Evolutionary conservation across 2,329 filamentous ascomycete genomes (phyloP).

Genomic region (Sphaerulina populicola): DNA sequence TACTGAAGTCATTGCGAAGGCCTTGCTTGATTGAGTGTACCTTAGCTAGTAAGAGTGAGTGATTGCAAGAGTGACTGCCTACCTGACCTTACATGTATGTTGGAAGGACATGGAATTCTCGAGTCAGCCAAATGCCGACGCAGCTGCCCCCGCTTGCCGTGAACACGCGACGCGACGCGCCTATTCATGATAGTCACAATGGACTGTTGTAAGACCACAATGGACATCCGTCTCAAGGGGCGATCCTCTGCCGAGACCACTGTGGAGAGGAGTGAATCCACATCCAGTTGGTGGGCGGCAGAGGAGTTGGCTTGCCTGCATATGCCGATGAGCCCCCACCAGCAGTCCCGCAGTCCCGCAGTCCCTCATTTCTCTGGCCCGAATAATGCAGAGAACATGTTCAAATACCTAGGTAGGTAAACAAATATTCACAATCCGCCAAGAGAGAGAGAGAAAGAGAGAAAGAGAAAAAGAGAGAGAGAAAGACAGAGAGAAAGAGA

Average conservation of each 20-base stretch:
- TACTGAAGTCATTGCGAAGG: slow-evolving; percentile 29
- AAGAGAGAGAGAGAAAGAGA: too few relatives aligned
- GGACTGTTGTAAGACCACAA: background rate
- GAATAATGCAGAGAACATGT: background rate
- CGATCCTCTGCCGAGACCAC: background rate
- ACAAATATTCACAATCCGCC: background rate
- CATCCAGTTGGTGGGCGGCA: background rate
- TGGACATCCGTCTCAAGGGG: background rate
- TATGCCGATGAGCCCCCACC: slow-evolving; percentile 12
- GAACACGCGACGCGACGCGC: background rate
- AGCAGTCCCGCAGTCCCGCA: too few relatives aligned
- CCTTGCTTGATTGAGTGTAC: background rate
- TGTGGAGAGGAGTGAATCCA: background rate
- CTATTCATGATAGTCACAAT: background rate
- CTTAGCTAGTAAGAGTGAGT: background rate
- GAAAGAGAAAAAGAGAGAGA: too few relatives aligned
- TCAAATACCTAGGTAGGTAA: too few relatives aligned
- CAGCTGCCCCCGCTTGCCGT: background rate
- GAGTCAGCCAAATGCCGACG: background rate
- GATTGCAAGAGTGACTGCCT: too few relatives aligned
- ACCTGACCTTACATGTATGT: too few relatives aligned
- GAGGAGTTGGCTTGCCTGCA: background rate
- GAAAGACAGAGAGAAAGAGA: too few relatives aligned
- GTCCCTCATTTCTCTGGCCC: slow-evolving; percentile 1
- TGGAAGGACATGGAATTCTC: too few relatives aligned